Conservation (phyloP, 352 stramenopile species). For the Phytophthora multivora region DNA sequence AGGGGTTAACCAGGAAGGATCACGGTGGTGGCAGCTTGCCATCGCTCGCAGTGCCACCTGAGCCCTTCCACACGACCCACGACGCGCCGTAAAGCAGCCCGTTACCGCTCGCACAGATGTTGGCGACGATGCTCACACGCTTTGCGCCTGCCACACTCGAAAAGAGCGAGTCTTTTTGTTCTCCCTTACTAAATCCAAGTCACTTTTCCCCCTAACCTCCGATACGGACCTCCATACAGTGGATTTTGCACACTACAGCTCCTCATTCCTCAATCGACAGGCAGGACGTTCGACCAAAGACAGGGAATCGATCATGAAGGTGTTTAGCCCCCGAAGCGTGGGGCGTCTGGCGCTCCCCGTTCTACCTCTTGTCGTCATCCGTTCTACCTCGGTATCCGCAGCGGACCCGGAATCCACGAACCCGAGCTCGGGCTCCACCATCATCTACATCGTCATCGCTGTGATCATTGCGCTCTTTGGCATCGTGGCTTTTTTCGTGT, state of each 20-base stretch:
- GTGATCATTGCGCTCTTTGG: conserved; percentile 58
- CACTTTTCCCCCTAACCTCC: conserved; percentile 18
- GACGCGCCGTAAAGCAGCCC: conserved; percentile 18
- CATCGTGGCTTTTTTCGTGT: conserved; percentile 55
- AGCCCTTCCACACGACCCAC: conserved; percentile 26
- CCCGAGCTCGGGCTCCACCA: conserved; percentile 36
- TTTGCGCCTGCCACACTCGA: background rate
- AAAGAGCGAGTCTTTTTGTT: conserved; percentile 19
- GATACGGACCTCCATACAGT: conserved; percentile 15
- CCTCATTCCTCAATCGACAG: conserved; percentile 36
- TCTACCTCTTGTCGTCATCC: conserved; percentile 14
- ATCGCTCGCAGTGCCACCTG: background rate
- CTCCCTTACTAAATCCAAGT: conserved; percentile 16
- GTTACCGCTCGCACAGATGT: conserved; percentile 26
- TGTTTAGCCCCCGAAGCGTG: conserved; percentile 2
- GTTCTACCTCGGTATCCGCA: conserved; percentile 10
- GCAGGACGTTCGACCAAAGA: background rate
- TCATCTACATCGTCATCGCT: conserved; percentile 66
- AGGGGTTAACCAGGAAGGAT: no score
- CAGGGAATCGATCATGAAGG: conserved; percentile 23
- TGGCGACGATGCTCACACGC: conserved; percentile 10
- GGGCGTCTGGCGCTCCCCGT: background rate
- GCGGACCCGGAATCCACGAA: conserved; percentile 13
- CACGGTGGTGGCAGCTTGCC: no score
- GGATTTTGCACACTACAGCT: conserved; percentile 14